phyloP scores from a whole-genome alignment of 108 stramenopile genomes.

The Licmophora abbreviata region DNA sequence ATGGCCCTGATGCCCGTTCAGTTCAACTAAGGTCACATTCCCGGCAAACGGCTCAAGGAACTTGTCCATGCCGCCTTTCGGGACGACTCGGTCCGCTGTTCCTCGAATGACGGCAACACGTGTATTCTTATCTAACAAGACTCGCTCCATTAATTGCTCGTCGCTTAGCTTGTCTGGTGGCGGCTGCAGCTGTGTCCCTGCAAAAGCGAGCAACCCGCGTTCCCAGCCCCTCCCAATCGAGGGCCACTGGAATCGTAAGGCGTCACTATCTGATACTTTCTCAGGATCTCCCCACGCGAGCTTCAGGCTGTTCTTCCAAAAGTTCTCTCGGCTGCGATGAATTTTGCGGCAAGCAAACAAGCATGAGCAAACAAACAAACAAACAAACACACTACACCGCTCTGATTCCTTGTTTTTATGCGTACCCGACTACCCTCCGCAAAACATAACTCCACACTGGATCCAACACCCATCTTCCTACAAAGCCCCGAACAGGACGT shows the following conservation, averaged over 20 bases:
- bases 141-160: slow-evolving; percentile 32
- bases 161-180: slow-evolving; percentile 11
- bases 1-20: slow-evolving; percentile 64
- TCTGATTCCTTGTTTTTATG: no score
- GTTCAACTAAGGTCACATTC: slow-evolving; percentile 16
- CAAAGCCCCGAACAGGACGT: not conserved
- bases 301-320: slow-evolving; percentile 58
- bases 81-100: slow-evolving; percentile 42
- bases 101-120: slow-evolving; percentile 48
- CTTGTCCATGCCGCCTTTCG: slow-evolving; percentile 10
- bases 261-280: slow-evolving; percentile 49
- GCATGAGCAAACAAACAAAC: not conserved
- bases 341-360: not conserved
- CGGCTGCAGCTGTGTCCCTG: slow-evolving; percentile 18
- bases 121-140: slow-evolving; percentile 33
- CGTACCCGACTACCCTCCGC: slow-evolving; percentile 57
- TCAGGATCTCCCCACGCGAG: slow-evolving; percentile 56
- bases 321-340: slow-evolving; percentile 16
- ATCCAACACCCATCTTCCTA: slow-evolving; percentile 21
- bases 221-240: slow-evolving; percentile 79
- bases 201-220: slow-evolving; percentile 52
- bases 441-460: slow-evolving; percentile 32
- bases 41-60: slow-evolving; percentile 15
- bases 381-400: no score
- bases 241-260: slow-evolving; percentile 75